These are phyloP conservation scores for Mortierella sp. DNA, from an alignment of 371 early-diverging fungal species.

Conservation along the genomic window DNA sequence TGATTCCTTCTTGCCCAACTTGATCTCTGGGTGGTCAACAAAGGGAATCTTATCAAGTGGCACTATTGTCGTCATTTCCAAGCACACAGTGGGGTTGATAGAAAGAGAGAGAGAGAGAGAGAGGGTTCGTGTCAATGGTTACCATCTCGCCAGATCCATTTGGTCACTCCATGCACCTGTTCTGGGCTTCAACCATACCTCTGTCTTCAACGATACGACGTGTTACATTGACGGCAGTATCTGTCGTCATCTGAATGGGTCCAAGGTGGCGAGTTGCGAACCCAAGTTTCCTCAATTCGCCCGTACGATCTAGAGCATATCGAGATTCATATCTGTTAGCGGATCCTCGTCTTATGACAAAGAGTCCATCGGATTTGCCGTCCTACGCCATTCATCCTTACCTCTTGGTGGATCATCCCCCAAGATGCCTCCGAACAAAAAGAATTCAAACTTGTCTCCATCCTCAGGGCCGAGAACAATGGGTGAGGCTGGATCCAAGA, in stretches of 20 bases:
- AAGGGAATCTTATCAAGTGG: slow-evolving; percentile 73
- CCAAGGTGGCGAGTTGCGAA: slow-evolving; percentile 85
- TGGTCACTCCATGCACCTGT: background rate
- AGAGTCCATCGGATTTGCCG: too few species aligned
- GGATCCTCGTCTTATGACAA: too few species aligned
- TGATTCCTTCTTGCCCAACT: slow-evolving; percentile 73
- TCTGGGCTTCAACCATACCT: slow-evolving; percentile 46
- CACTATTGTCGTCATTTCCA: slow-evolving; percentile 41
- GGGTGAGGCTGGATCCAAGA: slow-evolving; percentile 77
- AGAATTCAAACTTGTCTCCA: slow-evolving; percentile 73
- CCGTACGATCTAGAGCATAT: slow-evolving; percentile 72
- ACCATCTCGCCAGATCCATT: too few species aligned
- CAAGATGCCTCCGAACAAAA: slow-evolving; percentile 86
- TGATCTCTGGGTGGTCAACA: slow-evolving; percentile 81
- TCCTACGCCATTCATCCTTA: slow-evolving; percentile 41
- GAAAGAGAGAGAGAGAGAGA: too few species aligned
- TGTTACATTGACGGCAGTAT: slow-evolving; percentile 73
- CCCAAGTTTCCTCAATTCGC: slow-evolving; percentile 75
- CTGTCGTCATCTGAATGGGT: slow-evolving; percentile 81
- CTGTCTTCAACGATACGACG: slow-evolving; percentile 67
- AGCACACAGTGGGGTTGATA: too few species aligned
- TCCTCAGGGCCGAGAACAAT: slow-evolving; percentile 74
- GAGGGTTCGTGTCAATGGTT: too few species aligned
- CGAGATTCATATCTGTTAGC: too few species aligned
- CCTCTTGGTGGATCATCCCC: slow-evolving; percentile 78